Conservation (phyloP, 352 stramenopile species). For the Phytophthora podocarpi region DNA sequence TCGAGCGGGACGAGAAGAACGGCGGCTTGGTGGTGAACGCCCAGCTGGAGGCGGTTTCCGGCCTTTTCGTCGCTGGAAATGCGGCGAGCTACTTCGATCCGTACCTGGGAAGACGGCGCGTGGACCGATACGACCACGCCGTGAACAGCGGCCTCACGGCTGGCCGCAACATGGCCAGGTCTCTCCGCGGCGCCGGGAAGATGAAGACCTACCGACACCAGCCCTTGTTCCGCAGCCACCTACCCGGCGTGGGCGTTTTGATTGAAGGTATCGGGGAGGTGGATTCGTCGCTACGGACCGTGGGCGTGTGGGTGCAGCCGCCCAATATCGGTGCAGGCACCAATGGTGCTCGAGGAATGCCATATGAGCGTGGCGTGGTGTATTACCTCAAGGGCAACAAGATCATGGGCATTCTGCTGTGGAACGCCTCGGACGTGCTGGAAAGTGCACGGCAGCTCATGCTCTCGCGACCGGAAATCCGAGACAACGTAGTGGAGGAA, state of each 20-base stretch:
- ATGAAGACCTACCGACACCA: slow-evolving; percentile 91
- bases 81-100: slow-evolving; percentile 91
- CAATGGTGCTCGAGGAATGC: slow-evolving; percentile 13
- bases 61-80: slow-evolving; percentile 91
- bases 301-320: slow-evolving; percentile 86
- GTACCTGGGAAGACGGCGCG: slow-evolving; percentile 83
- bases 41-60: slow-evolving; percentile 88
- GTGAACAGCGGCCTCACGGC: slow-evolving; percentile 92
- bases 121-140: slow-evolving; percentile 92
- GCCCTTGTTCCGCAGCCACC: slow-evolving; percentile 85
- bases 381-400: slow-evolving; percentile 92
- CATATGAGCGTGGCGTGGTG: slow-evolving; percentile 85
- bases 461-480: slow-evolving; percentile 65
- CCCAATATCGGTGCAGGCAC: slow-evolving; percentile 13
- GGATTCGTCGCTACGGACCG: slow-evolving; percentile 70
- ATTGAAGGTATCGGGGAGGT: slow-evolving; percentile 90
- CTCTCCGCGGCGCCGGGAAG: slow-evolving; percentile 42
- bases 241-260: slow-evolving; percentile 72
- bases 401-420: slow-evolving; percentile 91
- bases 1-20: slow-evolving; percentile 88
- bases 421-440: slow-evolving; percentile 89
- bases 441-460: slow-evolving; percentile 87
- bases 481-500: slow-evolving; percentile 77
- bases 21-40: slow-evolving; percentile 92
- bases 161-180: slow-evolving; percentile 87